Percentiles rank a stretch among this genome's conserved stretches.
Conservation (phyloP, 768 basidiomycete genomes). For the Serendipita sp. region DNA sequence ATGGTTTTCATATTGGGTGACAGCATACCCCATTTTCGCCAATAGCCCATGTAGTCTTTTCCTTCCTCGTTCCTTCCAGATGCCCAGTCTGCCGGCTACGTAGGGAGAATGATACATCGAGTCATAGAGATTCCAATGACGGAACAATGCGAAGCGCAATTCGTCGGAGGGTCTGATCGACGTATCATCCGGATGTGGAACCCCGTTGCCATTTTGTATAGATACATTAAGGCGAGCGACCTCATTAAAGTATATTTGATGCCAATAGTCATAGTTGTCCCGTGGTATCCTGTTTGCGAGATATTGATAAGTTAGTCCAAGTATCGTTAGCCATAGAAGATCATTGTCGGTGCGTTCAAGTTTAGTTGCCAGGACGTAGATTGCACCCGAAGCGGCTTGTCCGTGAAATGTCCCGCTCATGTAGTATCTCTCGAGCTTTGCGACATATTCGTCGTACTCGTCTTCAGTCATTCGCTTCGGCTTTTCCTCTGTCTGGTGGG, state of each 20-base stretch:
- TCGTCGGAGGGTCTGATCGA: conserved; percentile 75
- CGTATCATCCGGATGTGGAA: conserved; percentile 57
- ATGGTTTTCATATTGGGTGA: background rate
- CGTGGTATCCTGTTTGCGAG: conserved; percentile 75
- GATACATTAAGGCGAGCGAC: conserved; percentile 68
- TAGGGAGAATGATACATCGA: conserved; percentile 97
- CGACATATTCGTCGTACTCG: conserved; percentile 46
- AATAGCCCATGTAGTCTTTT: conserved; percentile 79
- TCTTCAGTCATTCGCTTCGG: conserved; percentile 49
- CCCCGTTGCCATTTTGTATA: conserved; percentile 20
- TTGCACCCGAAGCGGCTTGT: conserved; percentile 74
- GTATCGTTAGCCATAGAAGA: conserved; percentile 84
- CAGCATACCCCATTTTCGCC: conserved; percentile 87
- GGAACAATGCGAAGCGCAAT: conserved; percentile 81
- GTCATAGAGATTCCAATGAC: conserved; percentile 97
- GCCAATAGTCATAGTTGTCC: conserved; percentile 65
- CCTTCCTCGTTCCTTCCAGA: conserved; percentile 89
- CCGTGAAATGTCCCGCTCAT: conserved; percentile 70
- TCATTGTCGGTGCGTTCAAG: conserved; percentile 89
- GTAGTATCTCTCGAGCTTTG: conserved; percentile 67
- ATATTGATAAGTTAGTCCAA: conserved; percentile 90
- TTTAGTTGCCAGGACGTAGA: conserved; percentile 81
- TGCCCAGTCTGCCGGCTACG: conserved; percentile 83
- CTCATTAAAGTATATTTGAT: conserved; percentile 73
- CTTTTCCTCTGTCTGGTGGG: conserved; percentile 19